Evolutionary conservation across 2,329 filamentous ascomycete genomes (phyloP).

Genomic region (Chaetomium sp.): DNA sequence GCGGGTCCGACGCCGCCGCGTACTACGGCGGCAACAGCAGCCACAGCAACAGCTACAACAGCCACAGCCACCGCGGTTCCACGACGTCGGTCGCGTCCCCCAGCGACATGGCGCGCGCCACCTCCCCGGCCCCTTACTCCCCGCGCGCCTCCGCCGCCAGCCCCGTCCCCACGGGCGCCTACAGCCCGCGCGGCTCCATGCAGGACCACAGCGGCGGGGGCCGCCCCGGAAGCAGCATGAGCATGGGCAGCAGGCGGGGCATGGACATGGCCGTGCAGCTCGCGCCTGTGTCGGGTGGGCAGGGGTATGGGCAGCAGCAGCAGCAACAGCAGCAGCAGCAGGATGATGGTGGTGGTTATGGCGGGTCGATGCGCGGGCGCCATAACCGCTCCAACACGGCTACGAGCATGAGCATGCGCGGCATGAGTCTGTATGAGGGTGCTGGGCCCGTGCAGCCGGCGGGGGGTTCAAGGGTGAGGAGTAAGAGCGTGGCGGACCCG

Average conservation of each 20-base stretch:
- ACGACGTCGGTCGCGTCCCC: slow-evolving; percentile 7
- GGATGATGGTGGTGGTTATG: slow-evolving; percentile 25
- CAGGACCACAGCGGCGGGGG: slow-evolving; percentile 39
- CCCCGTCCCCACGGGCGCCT: slow-evolving; percentile 43
- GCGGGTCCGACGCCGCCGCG: slow-evolving; percentile 36
- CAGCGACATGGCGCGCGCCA: slow-evolving; percentile 17
- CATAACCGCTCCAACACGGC: slow-evolving; percentile 23
- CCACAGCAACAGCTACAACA: slow-evolving; percentile 29
- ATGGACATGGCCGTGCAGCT: slow-evolving; percentile 70
- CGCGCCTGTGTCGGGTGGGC: slow-evolving; percentile 43
- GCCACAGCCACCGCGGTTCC: neutral
- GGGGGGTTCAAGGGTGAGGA: slow-evolving; percentile 54
- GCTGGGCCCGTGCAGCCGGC: slow-evolving; percentile 43
- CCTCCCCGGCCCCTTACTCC: slow-evolving; percentile 52
- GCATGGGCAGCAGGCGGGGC: slow-evolving; percentile 13
- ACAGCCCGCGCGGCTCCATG: slow-evolving; percentile 48
- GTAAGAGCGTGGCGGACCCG: slow-evolving; percentile 76
- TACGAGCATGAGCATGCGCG: slow-evolving; percentile 39
- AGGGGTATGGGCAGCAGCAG: neutral
- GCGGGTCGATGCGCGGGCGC: slow-evolving; percentile 31
- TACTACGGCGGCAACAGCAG: slow-evolving; percentile 16
- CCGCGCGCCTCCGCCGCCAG: slow-evolving; percentile 40
- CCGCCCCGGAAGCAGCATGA: slow-evolving; percentile 30
- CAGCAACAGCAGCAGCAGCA: neutral
- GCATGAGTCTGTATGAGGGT: slow-evolving; percentile 61